phyloP scores from a whole-genome alignment of 768 basidiomycete species.

The Xerocomellus chrysenteron region DNA sequence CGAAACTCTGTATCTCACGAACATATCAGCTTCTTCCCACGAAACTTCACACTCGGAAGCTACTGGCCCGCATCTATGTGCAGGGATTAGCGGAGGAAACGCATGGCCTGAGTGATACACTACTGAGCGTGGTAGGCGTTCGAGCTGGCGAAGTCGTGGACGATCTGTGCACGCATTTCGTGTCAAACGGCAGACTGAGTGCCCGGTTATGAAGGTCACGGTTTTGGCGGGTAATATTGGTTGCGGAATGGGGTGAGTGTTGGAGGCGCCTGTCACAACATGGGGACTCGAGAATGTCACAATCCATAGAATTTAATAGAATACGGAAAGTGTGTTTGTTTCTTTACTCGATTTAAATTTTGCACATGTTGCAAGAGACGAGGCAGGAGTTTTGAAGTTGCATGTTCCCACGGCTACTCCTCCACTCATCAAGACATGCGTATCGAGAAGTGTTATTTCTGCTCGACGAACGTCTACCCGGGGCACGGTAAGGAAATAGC shows the following conservation, averaged over 20 bases:
- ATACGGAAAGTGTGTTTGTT: too few relatives aligned
- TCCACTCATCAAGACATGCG: constrained; percentile 54
- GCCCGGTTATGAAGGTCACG: constrained; percentile 6
- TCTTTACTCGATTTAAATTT: not conserved
- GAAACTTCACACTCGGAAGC: not conserved
- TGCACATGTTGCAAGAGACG: not conserved
- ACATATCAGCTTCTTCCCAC: constrained; percentile 42
- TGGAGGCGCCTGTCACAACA: not conserved
- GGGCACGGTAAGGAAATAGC: constrained; percentile 69
- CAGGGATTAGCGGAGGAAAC: constrained; percentile 39
- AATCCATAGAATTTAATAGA: too few relatives aligned
- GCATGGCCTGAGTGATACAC: constrained; percentile 43
- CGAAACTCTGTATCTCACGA: constrained; percentile 36
- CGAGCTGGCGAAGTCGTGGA: constrained; percentile 46
- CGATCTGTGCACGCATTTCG: constrained; percentile 30
- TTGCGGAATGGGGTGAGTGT: not conserved
- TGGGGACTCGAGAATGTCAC: not conserved
- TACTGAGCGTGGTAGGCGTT: constrained; percentile 45
- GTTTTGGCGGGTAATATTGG: not conserved
- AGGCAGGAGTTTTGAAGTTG: too few relatives aligned
- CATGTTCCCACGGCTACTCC: constrained; percentile 26
- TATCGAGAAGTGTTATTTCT: constrained; percentile 98
- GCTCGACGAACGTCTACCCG: constrained; percentile 94
- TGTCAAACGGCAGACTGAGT: not conserved
- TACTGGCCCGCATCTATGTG: constrained; percentile 33